Conservation (phyloP, 768 basidiomycete genomes). For the Pleurotus eryngii region DNA sequence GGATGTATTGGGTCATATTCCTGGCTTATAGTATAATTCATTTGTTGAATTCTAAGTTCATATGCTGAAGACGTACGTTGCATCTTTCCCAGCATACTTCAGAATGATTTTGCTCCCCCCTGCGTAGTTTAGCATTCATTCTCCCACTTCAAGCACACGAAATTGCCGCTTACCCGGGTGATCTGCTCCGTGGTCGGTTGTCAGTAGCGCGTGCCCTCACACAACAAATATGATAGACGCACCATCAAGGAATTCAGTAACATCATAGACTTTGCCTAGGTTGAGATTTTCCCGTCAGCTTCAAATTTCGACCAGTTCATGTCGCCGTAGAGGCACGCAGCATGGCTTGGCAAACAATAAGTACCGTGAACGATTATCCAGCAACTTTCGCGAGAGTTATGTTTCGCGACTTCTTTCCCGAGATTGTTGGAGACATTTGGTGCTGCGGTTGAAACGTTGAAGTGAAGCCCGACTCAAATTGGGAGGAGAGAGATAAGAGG, state of each 20-base stretch:
- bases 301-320: conserved; percentile 9
- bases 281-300: neutral
- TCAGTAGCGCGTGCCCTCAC: neutral
- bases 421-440: conserved; percentile 18
- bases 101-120: conserved; percentile 83
- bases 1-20: conserved; percentile 92
- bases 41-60: conserved; percentile 5
- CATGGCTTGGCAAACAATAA: neutral
- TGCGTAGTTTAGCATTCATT: conserved; percentile 12
- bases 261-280: conserved; percentile 72
- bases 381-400: conserved; percentile 59
- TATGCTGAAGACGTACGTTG: conserved; percentile 54
- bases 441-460: no score
- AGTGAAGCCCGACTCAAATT: conserved; percentile 7
- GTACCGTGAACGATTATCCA: conserved; percentile 86
- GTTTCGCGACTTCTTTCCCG: conserved; percentile 52
- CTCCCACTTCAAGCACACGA: no score
- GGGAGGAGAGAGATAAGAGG: neutral
- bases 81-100: conserved; percentile 87
- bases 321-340: neutral
- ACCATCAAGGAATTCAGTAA: conserved; percentile 76
- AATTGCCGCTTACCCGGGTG: neutral
- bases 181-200: neutral
- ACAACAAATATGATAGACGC: conserved; percentile 13
- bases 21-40: conserved; percentile 33